Conservation (phyloP, 75 land plant genomes). For the Selaginella tamariscina region DNA sequence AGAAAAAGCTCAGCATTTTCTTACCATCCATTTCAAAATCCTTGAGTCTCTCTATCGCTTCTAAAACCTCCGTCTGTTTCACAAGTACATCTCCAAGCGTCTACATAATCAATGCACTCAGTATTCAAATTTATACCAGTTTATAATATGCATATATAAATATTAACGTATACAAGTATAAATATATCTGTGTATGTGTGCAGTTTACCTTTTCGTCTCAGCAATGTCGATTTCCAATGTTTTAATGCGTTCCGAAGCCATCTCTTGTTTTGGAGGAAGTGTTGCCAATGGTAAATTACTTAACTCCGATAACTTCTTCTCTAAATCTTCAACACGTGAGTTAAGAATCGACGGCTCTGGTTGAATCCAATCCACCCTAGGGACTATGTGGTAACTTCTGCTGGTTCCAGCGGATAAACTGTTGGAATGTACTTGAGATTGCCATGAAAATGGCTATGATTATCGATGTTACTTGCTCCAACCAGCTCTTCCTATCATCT, state of each 20-base stretch:
- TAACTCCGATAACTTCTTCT: not conserved
- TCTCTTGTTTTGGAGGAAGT: not conserved
- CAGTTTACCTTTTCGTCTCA: not conserved
- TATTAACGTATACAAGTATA: too few species aligned
- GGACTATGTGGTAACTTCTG: not conserved
- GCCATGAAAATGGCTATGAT: not conserved
- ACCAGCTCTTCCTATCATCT: too few species aligned
- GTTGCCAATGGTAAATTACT: not conserved
- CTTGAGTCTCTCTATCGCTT: not conserved
- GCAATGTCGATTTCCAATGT: not conserved
- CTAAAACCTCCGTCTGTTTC: not conserved
- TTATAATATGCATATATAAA: not conserved
- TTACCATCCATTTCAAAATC: constrained; percentile 1
- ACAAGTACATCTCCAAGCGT: not conserved
- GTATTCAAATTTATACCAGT: not conserved
- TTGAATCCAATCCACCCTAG: too few species aligned
- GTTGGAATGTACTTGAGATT: not conserved
- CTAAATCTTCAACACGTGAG: not conserved
- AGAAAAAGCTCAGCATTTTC: too few species aligned
- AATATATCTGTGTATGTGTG: too few species aligned
- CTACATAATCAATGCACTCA: not conserved
- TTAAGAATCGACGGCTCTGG: not conserved
- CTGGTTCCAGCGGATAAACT: not conserved
- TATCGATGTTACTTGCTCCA: too few species aligned
- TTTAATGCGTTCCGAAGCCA: not conserved